These are phyloP conservation scores for Colletotrichum tamarilloi DNA, from an alignment of 2,329 filamentous ascomycete species.

Conservation along the genomic window DNA sequence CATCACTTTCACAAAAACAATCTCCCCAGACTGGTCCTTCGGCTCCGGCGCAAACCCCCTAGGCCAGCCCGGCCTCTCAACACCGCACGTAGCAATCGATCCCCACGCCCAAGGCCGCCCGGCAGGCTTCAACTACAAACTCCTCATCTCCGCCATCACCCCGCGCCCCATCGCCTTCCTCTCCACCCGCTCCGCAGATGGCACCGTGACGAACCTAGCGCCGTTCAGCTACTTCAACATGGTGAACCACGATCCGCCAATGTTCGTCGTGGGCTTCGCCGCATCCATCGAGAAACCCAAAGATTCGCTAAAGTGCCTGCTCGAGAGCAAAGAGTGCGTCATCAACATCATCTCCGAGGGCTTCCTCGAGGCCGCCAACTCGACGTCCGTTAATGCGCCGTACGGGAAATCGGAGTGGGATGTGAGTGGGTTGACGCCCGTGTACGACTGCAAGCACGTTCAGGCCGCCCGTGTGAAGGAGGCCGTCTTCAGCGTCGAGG, in stretches of 20 bases:
- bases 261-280: conserved; percentile 74
- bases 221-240: conserved; percentile 91
- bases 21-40: conserved; percentile 72
- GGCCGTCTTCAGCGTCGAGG: conserved; percentile 86
- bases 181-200: conserved; percentile 68
- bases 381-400: conserved; percentile 81
- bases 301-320: conserved; percentile 81
- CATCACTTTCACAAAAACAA: conserved; percentile 71
- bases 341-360: conserved; percentile 90
- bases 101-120: conserved; percentile 79
- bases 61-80: conserved; percentile 51
- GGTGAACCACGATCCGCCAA: conserved; percentile 85
- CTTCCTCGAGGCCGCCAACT: conserved; percentile 89
- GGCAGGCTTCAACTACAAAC: conserved; percentile 85
- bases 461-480: conserved; percentile 80
- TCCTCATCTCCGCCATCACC: conserved; percentile 84
- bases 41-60: conserved; percentile 72
- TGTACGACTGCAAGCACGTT: conserved; percentile 71
- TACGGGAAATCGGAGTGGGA: conserved; percentile 74
- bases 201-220: conserved; percentile 75
- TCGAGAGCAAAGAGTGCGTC: conserved; percentile 78
- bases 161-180: conserved; percentile 83
- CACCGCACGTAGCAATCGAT: conserved; percentile 81
- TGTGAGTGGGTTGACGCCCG: conserved; percentile 78
- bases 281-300: conserved; percentile 67